Percentiles rank a stretch among this genome's conserved stretches.
Conservation (phyloP, 2,329 filamentous ascomycete genomes). For the Colletotrichum chlorophyti region DNA sequence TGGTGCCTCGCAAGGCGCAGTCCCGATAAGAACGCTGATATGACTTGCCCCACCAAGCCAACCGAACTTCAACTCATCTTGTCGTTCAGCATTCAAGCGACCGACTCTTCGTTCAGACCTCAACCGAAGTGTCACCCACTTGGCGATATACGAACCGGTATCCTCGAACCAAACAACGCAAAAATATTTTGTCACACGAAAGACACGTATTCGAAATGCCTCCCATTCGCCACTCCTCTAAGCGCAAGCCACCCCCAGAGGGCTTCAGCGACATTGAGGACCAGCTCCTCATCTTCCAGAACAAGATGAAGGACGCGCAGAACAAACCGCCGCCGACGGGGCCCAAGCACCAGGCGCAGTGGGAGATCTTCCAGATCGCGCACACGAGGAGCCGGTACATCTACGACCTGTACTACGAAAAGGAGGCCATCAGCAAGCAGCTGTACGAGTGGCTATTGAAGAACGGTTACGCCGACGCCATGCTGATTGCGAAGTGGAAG, state of each 20-base stretch:
- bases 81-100: not conserved
- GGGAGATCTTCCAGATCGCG: slow-evolving; percentile 97
- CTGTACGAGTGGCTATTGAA: slow-evolving; percentile 97
- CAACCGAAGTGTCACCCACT: not conserved
- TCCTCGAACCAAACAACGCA: too few species aligned
- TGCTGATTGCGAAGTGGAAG: slow-evolving; percentile 99
- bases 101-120: not conserved
- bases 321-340: slow-evolving; percentile 84
- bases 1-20: too few species aligned
- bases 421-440: slow-evolving; percentile 90
- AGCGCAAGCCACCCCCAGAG: slow-evolving; percentile 82
- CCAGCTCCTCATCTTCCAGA: slow-evolving; percentile 82
- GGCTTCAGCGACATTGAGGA: slow-evolving; percentile 90
- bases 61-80: slow-evolving; percentile 1
- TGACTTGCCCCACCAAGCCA: slow-evolving; percentile 23
- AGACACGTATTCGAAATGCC: slow-evolving; percentile 63
- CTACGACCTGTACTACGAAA: slow-evolving; percentile 97
- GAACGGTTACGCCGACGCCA: slow-evolving; percentile 93
- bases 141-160: too few species aligned
- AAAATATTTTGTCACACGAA: too few species aligned
- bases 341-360: slow-evolving; percentile 86
- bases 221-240: slow-evolving; percentile 75
- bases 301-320: slow-evolving; percentile 95
- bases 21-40: too few species aligned
- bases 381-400: slow-evolving; percentile 93